These are phyloP conservation scores for Zygosaccharomyces rouxii DNA, from an alignment of 805 yeast species.

Conservation along the genomic window DNA sequence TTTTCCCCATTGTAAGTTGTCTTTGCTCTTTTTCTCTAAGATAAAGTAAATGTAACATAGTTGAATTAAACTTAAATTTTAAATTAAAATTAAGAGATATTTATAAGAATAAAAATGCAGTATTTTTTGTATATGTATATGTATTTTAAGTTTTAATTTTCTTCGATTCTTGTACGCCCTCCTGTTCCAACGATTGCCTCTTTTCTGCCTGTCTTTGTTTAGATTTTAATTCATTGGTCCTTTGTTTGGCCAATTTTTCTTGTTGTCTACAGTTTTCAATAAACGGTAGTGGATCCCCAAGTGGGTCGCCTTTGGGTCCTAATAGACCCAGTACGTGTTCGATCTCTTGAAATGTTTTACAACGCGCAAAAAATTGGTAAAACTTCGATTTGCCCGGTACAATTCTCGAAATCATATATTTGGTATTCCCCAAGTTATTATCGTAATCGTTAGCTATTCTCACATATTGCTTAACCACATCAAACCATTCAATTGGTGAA, in stretches of 20 bases:
- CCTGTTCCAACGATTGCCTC: not conserved
- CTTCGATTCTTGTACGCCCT: not conserved
- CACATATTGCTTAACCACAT: constrained; percentile 52
- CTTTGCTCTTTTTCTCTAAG: not conserved
- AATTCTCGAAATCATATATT: constrained; percentile 73
- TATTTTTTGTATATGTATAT: not conserved
- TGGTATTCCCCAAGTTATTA: constrained; percentile 68
- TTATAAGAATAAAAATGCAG: constrained; percentile 2
- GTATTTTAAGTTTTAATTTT: not conserved
- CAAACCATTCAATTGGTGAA: constrained; percentile 48
- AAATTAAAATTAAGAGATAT: not conserved
- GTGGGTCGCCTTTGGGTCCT: constrained; percentile 18
- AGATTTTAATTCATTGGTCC: constrained; percentile 15
- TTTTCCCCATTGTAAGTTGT: constrained; percentile 4
- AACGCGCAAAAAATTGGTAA: constrained; percentile 52
- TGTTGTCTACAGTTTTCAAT: constrained; percentile 16
- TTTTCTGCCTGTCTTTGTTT: constrained; percentile 13
- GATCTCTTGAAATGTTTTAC: constrained; percentile 53
- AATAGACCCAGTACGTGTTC: constrained; percentile 21
- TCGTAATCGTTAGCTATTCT: constrained; percentile 50
- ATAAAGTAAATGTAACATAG: constrained; percentile 4
- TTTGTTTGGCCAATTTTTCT: constrained; percentile 17
- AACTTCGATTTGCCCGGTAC: constrained; percentile 68
- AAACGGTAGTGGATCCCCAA: constrained; percentile 22
- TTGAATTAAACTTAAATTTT: not conserved